Evolutionary conservation across 2,329 filamentous ascomycete species (phyloP), one percentile per base, ranked within the genome.

Genomic region (Fusarium secorum): DNA sequence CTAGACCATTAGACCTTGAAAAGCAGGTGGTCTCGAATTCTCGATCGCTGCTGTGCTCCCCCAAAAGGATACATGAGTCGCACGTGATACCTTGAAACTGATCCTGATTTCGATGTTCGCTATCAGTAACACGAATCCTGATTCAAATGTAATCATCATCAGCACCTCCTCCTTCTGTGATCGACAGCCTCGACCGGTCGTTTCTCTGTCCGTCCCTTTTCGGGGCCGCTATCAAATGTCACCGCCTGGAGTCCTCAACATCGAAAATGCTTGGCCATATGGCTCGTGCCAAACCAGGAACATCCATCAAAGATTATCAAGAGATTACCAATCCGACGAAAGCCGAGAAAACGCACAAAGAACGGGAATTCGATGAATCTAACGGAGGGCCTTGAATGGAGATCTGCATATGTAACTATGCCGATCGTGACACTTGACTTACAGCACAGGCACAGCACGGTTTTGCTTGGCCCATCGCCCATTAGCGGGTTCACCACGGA

Each of bases 231-330:
- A 49, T 49, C 28, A 71, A 49, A 65, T 63, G 63, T 64, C 58
- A 58, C 30, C 41, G 46, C n/a, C 65, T 30, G 33, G 54, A 53
- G 38, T 24, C 42, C 38, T 58, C 56, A 53, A 45, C 54, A 49
- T 64, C 35, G n/a, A 49, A 44, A 71, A 59, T 44, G 39, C 48
- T 71, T 67, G 56, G 57, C 67, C 45, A 42, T 22, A 49, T 60
- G 71, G 73, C 70, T 75, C 68, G 71, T 75, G 70, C 73, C 63
- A 66, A 48, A 45, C 52, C 56, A 69, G 64, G 52, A 68, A 64
- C 53, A 48, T 22, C 46, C 46, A 61, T 55, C 18, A 35, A 48
- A 41, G 4, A 46, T 60, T 45, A 52, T 49, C 35, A 30, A 53
- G 22, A 67, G 53, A 39, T 45, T 42, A 59, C 64, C 42, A 67